A percentile compares a stretch with the other conserved stretches of the same genome.
These are phyloP conservation scores for Clonostachys byssicola DNA, from an alignment of 2,329 filamentous ascomycete species.

Conservation along the genomic window DNA sequence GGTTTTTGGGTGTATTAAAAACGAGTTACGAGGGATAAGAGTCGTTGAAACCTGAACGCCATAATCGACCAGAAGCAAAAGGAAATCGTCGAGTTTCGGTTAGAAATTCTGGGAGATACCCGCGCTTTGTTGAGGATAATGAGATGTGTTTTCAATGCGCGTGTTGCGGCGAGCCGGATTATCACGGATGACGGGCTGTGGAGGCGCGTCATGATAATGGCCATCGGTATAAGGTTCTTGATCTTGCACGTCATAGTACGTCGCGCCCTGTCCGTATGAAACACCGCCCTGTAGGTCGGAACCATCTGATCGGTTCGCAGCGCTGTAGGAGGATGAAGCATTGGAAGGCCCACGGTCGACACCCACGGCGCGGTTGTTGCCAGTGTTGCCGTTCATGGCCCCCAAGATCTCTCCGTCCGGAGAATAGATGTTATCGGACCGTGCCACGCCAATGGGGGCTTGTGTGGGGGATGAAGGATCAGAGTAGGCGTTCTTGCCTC, in stretches of 20 bases:
- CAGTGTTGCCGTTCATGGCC: slow-evolving; percentile 70
- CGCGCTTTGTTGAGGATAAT: slow-evolving; percentile 87
- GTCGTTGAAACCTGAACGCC: no score
- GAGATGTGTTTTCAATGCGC: slow-evolving; percentile 84
- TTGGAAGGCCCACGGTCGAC: slow-evolving; percentile 90
- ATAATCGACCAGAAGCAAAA: no score
- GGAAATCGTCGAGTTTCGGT: neutral
- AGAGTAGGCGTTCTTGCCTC: slow-evolving; percentile 67
- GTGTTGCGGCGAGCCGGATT: slow-evolving; percentile 91
- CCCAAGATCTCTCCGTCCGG: slow-evolving; percentile 81
- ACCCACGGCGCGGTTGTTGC: slow-evolving; percentile 58
- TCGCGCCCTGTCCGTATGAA: slow-evolving; percentile 39
- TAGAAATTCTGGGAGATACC: slow-evolving; percentile 98
- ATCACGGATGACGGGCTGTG: slow-evolving; percentile 84
- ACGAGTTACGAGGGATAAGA: no score
- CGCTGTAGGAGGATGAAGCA: slow-evolving; percentile 93
- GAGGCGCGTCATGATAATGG: slow-evolving; percentile 36
- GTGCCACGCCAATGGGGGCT: slow-evolving; percentile 61
- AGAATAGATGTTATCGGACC: slow-evolving; percentile 59
- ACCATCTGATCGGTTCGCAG: slow-evolving; percentile 68
- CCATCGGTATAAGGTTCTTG: slow-evolving; percentile 49
- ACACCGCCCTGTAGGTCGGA: slow-evolving; percentile 44
- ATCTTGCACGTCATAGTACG: slow-evolving; percentile 57
- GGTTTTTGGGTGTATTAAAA: no score
- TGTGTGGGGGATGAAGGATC: slow-evolving; percentile 69